Conservation (phyloP, 345 rosid genomes). For the Populus tremula region DNA sequence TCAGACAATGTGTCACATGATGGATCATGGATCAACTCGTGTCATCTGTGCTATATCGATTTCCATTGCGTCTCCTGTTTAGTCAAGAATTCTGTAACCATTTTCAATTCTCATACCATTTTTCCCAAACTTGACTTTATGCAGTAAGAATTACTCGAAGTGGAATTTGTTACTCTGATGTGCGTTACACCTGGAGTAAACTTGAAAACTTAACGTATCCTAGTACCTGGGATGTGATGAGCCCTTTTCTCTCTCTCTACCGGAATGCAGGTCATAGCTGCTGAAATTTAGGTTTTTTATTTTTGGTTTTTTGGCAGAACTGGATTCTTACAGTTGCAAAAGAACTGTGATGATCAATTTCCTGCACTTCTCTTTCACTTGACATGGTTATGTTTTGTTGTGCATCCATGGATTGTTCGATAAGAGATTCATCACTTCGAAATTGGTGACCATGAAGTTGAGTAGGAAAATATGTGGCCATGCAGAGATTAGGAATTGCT, state of each 20-base stretch:
- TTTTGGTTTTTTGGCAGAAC: too few relatives aligned
- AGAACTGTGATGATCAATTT: not conserved
- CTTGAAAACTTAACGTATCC: not conserved
- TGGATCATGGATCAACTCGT: too few relatives aligned
- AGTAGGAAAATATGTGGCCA: not conserved
- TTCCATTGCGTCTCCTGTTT: too few relatives aligned
- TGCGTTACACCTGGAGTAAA: not conserved
- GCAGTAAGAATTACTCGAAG: not conserved
- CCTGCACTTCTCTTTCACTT: too few relatives aligned
- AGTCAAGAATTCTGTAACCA: too few relatives aligned
- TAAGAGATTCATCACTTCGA: not conserved
- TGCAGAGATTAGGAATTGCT: not conserved
- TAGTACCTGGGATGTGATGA: not conserved
- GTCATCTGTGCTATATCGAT: too few relatives aligned
- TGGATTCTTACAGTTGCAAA: not conserved
- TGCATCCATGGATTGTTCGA: not conserved
- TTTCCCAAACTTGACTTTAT: too few relatives aligned
- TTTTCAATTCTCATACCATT: too few relatives aligned
- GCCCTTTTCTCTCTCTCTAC: too few relatives aligned
- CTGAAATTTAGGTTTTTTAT: too few relatives aligned
- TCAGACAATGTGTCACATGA: too few relatives aligned
- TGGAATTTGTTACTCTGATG: not conserved
- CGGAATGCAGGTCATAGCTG: too few relatives aligned
- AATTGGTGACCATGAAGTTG: not conserved
- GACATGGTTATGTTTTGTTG: not conserved